Evolutionary conservation across 352 stramenopile species (phyloP), one percentile per base, ranked within the genome.

Genomic region (Plasmopara viticola): DNA sequence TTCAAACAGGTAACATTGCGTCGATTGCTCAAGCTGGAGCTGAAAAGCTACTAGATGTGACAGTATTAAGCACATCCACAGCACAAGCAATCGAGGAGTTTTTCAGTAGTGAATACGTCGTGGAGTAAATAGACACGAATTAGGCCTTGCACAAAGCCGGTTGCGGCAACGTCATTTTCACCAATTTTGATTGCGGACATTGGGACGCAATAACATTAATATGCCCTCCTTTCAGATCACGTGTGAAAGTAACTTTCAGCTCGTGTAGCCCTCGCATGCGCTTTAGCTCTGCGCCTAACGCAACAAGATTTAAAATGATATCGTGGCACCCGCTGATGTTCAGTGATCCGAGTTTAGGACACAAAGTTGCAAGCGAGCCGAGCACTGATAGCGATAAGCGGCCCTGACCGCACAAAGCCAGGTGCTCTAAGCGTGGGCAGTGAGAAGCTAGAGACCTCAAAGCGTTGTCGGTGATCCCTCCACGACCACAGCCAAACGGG

Each of bases 41-140:
- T 0, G 53, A 69, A 0, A 66, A 86, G 5, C 72, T 90, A 9
- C 45, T 90, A 3, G 79, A 90, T 40, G 56, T 57, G 41, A 87
- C 76, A 5, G 79, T 90, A 30, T 58, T 90, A 12, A 84, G 73
- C 28, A 69, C 74, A 28, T 65, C 72, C 0, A 67, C 70, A 38
- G 79, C 76, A 8, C 62, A 78, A 15, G 74, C 74, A 10, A 78
- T 90, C 10, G 76, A 86, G 48, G 74, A 86, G 40, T 90, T 87
- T 48, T 90, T 90, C 44, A 67, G 61, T 39, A 67, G 63, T 1
- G 79, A 90, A 55, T 90, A 87, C 53, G 71, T 60, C 4, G 58
- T 87, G 10, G 78, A 89, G 14, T 72, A 47, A 55, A 12, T 15
- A 46, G 17, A 33, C 18, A 28, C 13, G 53, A 12, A 40, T 48